phyloP scores from a whole-genome alignment of 805 yeast species.

The fission yeast (Schizosaccharomyces pombe) region DNA sequence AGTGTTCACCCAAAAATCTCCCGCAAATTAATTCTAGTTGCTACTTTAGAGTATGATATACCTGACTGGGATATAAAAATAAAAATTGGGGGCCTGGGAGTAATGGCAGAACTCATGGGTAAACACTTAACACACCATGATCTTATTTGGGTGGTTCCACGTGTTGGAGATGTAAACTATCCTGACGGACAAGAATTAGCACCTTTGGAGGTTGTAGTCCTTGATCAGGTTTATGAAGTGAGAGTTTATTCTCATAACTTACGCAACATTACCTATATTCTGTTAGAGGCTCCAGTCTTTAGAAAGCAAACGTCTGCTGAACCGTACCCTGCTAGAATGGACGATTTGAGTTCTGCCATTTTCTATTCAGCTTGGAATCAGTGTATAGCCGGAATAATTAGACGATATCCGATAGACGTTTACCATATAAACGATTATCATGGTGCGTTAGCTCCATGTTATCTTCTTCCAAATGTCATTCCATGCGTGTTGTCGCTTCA shows the following conservation, averaged over 20 bases:
- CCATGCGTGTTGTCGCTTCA: conserved; percentile 4
- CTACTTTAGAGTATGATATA: conserved; percentile 1
- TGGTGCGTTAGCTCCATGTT: conserved; percentile 3
- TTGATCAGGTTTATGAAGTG: background rate
- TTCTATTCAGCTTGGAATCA: conserved; percentile 5
- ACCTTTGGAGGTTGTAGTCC: background rate
- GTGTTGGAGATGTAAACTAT: conserved; percentile 1
- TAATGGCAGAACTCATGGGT: conserved; percentile 4
- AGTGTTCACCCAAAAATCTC: no score
- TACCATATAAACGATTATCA: conserved; percentile 4
- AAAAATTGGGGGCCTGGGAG: conserved; percentile 3
- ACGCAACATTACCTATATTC: background rate
- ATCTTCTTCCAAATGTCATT: conserved; percentile 2
- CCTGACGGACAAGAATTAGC: background rate
- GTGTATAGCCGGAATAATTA: conserved; percentile 1
- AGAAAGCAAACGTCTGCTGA: conserved; percentile 1
- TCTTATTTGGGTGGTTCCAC: conserved; percentile 3
- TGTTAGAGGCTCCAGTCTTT: conserved; percentile 4
- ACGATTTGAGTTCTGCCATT: conserved; percentile 3
- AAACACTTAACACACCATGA: background rate
- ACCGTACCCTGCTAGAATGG: conserved; percentile 4
- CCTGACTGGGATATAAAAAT: conserved; percentile 2
- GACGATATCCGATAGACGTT: background rate
- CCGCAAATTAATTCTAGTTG: background rate
- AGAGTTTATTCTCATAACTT: background rate